Percentiles rank a stretch among this genome's conserved stretches.
Conservation (phyloP, 2,329 filamentous ascomycete genomes). For the Gyromitra esculenta region DNA sequence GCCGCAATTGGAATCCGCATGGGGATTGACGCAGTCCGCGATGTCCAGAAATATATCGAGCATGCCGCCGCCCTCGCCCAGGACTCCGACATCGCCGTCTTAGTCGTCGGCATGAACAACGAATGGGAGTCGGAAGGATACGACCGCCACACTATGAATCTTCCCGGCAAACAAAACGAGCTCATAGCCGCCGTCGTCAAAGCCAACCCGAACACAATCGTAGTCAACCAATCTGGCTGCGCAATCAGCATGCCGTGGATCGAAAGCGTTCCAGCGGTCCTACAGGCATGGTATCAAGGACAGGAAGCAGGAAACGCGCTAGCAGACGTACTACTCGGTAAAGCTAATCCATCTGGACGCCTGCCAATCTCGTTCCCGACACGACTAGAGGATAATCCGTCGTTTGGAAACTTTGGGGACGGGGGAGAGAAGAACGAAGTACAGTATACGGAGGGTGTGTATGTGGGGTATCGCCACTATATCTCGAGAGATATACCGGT, state of each 20-base stretch:
- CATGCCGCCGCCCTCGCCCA: constrained; percentile 72
- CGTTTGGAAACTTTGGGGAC: constrained; percentile 72
- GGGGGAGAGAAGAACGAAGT: constrained; percentile 72
- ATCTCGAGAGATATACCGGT: constrained; percentile 72
- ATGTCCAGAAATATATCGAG: constrained; percentile 58
- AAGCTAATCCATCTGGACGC: constrained; percentile 77
- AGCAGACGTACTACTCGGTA: constrained; percentile 78
- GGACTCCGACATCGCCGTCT: constrained; percentile 77
- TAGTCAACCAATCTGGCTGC: constrained; percentile 81
- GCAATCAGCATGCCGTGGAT: constrained; percentile 76
- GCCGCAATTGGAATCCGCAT: constrained; percentile 34
- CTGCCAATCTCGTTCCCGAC: constrained; percentile 77
- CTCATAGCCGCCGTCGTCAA: constrained; percentile 72
- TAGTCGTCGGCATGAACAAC: constrained; percentile 78
- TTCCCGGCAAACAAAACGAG: constrained; percentile 67
- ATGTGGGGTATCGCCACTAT: constrained; percentile 83
- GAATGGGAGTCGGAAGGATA: constrained; percentile 58
- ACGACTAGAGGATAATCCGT: constrained; percentile 74
- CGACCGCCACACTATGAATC: constrained; percentile 68
- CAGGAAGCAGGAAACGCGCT: constrained; percentile 85
- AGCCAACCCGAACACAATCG: constrained; percentile 74
- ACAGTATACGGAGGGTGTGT: constrained; percentile 81
- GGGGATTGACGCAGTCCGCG: constrained; percentile 12
- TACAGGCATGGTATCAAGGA: constrained; percentile 83
- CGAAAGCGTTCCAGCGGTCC: constrained; percentile 65